Evolutionary conservation across 2,329 filamentous ascomycete genomes (phyloP).

Genomic region (Colletotrichum australisinense): DNA sequence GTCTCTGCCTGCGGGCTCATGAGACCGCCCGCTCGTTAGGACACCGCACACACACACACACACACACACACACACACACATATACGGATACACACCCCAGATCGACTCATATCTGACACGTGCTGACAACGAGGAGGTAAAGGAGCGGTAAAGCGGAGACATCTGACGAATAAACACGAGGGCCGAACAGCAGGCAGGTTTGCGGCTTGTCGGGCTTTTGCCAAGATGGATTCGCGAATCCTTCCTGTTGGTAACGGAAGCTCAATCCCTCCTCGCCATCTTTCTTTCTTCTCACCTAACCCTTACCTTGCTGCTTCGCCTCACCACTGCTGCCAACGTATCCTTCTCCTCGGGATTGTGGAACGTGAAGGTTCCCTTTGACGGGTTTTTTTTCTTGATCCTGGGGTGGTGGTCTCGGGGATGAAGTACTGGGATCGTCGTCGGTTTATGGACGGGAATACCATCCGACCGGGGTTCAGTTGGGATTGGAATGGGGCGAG

Average conservation of each 20-base stretch:
- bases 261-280: neutral
- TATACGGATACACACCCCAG: neutral
- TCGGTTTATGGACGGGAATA: conserved; percentile 10
- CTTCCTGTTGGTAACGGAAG: neutral
- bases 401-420: neutral
- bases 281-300: neutral
- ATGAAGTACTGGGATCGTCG: conserved; percentile 22
- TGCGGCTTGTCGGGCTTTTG: neutral
- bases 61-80: too few species aligned
- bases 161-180: neutral
- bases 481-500: neutral
- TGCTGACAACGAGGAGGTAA: neutral
- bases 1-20: neutral
- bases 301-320: neutral
- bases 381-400: neutral
- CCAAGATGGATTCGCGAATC: neutral
- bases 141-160: neutral
- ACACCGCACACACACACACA: too few species aligned
- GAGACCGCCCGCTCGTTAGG: neutral
- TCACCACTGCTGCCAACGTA: neutral
- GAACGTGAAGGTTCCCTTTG: neutral
- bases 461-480: neutral
- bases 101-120: neutral
- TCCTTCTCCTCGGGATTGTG: neutral
- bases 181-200: neutral